Evolutionary conservation across 768 basidiomycete genomes (phyloP), one percentile per base, ranked within the genome.

Genomic region (Crassisporium funariophilum): DNA sequence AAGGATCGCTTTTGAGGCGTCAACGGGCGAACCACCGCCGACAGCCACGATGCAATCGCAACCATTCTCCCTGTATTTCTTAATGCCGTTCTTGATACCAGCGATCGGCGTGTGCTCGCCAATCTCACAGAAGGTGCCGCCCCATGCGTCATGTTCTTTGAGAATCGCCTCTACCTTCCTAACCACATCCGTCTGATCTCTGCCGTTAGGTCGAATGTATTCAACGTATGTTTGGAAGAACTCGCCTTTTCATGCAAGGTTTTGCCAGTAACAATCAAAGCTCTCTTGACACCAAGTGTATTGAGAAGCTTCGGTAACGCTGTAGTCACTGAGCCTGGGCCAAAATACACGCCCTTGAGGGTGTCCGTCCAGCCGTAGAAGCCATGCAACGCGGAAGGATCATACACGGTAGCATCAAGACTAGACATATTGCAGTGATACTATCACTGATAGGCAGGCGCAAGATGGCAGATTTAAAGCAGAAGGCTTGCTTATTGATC

Each of bases 1-100:
- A 6, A 85, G 60, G 21, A 91, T 84, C 0, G 82, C 82, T 60
- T 92, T 91, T 16, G 85, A 70, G 1, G 84, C 87, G 61, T 91
- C 90, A 47, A 91, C 73, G 10, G 88, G 87, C 1, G 88, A 90
- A 39, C 89, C 90, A 17, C 90, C 89, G 2, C 90, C 90, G 34
- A 91, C 73, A 20, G 86, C 70, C 29, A 92, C 77, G 53, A 91
- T 79, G 16, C 83, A 73, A 59, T 90, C 83, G 48, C 85, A 85
- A 9, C 73, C 73, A 17, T 74, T 65, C 8, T 80, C 73, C 35
- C 72, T 77, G 68, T 86, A 81, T 2, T 68, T 60, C 49, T 79
- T 67, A 45, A 82, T 70, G 21, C 81, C 86, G 11, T 71, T 72
- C 13, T 70, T 65, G 53, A 90, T 86, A 10, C 79, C 86, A 19